Percentiles rank a stretch among this genome's conserved stretches.
Conservation (phyloP, 202 grass and related monocot genomes). For the Hordeum pubiflorum region DNA sequence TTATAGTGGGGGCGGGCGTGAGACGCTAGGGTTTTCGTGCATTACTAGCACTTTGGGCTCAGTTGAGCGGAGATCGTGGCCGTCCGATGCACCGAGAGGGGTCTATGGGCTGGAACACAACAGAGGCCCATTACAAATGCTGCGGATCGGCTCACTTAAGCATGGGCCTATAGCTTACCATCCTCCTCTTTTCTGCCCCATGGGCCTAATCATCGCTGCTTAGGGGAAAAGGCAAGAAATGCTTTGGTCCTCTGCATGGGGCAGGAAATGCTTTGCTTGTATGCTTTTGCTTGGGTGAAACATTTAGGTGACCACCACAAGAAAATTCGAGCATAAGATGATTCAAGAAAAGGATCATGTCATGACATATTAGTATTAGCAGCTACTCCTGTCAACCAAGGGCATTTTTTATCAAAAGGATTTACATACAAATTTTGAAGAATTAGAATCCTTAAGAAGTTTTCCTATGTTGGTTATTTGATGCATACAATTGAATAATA, state of each 20-base stretch:
- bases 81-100: background rate
- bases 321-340: background rate
- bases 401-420: too few relatives aligned
- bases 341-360: background rate
- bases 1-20: background rate
- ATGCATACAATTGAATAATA: too few relatives aligned
- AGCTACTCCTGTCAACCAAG: too few relatives aligned
- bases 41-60: background rate
- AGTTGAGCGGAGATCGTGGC: slow-evolving; percentile 6
- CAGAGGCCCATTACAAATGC: background rate
- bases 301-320: background rate
- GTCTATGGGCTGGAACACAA: background rate
- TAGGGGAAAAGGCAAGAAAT: background rate
- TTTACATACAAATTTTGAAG: too few relatives aligned
- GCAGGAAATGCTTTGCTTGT: background rate
- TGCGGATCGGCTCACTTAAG: background rate
- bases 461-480: too few relatives aligned
- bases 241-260: background rate
- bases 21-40: slow-evolving; percentile 34
- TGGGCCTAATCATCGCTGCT: too few relatives aligned
- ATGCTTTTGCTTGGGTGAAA: background rate
- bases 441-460: too few relatives aligned
- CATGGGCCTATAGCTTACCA: background rate
- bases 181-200: too few relatives aligned
- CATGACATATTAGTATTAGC: background rate